phyloP scores from a whole-genome alignment of 331 rosid genomes.

The Telfairia occidentalis region DNA sequence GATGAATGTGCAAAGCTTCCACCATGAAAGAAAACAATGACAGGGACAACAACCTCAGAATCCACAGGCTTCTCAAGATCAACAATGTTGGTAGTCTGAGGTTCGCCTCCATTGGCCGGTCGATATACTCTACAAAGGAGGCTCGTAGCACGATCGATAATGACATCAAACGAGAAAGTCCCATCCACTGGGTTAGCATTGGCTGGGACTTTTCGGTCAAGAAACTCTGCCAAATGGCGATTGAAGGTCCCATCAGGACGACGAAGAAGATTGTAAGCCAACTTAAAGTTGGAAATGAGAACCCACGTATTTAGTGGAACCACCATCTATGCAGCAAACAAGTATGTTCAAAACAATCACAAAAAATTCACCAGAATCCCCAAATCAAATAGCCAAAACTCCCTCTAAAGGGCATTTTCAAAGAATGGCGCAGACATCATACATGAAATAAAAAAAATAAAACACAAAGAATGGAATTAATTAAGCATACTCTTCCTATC shows the following conservation, averaged over 20 bases:
- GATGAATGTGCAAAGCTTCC: conserved; percentile 97
- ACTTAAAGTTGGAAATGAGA: conserved; percentile 83
- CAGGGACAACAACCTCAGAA: conserved; percentile 56
- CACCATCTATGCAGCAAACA: conserved; percentile 43
- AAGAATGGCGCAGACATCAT: not conserved
- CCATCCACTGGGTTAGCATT: conserved; percentile 63
- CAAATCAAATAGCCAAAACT: not conserved
- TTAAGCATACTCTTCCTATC: not conserved
- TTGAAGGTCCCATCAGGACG: conserved; percentile 95
- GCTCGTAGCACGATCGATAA: conserved; percentile 52
- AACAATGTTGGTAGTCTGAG: conserved; percentile 27
- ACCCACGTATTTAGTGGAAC: conserved; percentile 98
- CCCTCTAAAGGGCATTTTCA: not conserved
- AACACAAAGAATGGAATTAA: not conserved
- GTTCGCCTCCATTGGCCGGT: conserved; percentile 40
- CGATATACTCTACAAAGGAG: conserved; percentile 61
- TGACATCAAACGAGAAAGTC: conserved; percentile 76
- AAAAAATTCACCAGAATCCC: not conserved
- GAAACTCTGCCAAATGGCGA: conserved; percentile 88
- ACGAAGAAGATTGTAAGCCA: conserved; percentile 90
- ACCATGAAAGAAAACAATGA: conserved; percentile 85
- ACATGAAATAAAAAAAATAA: too few species aligned
- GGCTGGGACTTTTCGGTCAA: conserved; percentile 71
- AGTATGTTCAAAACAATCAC: not conserved
- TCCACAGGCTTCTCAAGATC: conserved; percentile 61